Percentiles rank a stretch among this genome's conserved stretches.
phyloP scores from a whole-genome alignment of 768 basidiomycete genomes.

The Lentinula lateritia region DNA sequence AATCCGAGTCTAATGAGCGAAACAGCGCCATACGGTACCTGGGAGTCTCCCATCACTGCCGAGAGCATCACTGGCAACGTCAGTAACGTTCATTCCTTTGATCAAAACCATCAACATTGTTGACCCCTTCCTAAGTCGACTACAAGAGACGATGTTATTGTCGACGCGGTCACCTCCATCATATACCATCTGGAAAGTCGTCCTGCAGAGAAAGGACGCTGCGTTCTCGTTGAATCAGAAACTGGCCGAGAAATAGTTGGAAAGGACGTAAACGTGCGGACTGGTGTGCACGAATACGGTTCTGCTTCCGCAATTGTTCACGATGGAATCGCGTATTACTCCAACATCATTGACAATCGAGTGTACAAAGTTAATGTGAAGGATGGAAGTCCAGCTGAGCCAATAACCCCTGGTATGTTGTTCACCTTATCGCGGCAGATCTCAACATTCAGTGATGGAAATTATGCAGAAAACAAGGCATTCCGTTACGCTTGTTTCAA shows the following conservation, averaged over 20 bases:
- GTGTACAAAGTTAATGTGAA: slow-evolving; percentile 31
- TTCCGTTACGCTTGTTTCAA: slow-evolving; percentile 62
- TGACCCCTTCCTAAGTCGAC: slow-evolving; percentile 24
- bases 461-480: slow-evolving; percentile 26
- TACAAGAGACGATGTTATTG: slow-evolving; percentile 36
- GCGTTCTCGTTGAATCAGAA: slow-evolving; percentile 49
- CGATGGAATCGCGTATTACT: slow-evolving; percentile 46
- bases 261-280: slow-evolving; percentile 50
- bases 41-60: slow-evolving; percentile 53
- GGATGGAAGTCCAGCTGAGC: slow-evolving; percentile 29
- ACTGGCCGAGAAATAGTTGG: slow-evolving; percentile 48
- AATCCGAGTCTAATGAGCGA: background rate
- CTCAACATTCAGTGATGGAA: background rate
- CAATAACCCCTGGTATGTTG: slow-evolving; percentile 60
- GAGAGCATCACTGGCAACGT: slow-evolving; percentile 41
- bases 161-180: slow-evolving; percentile 40
- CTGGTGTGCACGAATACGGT: slow-evolving; percentile 64
- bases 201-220: slow-evolving; percentile 45
- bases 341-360: slow-evolving; percentile 41
- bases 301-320: slow-evolving; percentile 49
- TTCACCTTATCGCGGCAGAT: background rate
- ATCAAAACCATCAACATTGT: background rate
- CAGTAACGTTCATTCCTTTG: slow-evolving; percentile 15
- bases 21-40: slow-evolving; percentile 54
- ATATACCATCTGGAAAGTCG: slow-evolving; percentile 58